Base-by-base conservation (phyloP, 2,329 filamentous ascomycete species). In the Alternaria conjuncta region DNA sequence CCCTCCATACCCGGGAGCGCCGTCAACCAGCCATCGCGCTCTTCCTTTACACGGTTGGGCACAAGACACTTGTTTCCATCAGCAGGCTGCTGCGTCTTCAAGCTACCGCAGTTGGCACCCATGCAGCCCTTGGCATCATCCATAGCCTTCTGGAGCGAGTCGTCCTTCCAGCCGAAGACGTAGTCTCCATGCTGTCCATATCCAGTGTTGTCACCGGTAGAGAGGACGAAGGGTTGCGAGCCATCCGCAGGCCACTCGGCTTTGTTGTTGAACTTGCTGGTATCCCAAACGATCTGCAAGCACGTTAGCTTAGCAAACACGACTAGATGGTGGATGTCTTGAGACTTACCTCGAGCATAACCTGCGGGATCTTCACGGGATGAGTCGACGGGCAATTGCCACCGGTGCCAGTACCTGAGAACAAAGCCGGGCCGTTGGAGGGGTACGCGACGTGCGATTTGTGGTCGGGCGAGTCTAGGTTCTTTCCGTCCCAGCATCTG, bases 401-500 rank as follows among this genome's bases (percentile, higher is more conserved):
- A 21, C 71, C 72, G 3, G 66, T 66, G 28, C 67, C 66, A 49
- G 65, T 67, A 54, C 67, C 69, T 30, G 70, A 67, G 61, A 76
- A 76, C 1, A 57, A 8, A 12, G 69, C 66, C 12, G 74, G 73
- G 1, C 74, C 75, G 20, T 65, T 75, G 25, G 67, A 73, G 1
- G 82, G 82, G 58, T 83, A 84, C 7, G 82, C 76, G 13, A 83
- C 80, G 67, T 84, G 88, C 64, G 82, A 82, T 78, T 84, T 84
- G 82, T 89, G 87, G 28, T 65, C 64, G 3, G 64, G 64, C 4
- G 61, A 64, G 75, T 89, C 84, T 6, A 83, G 63, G 70, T 84
- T 84, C 67, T 78, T 79, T 64, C 83, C 83, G 59, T 85, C 83
- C 83, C 83, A 85, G 62, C 78, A 79, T 56, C 84, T 83, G 60